These are phyloP conservation scores for Candida germanica DNA, from an alignment of 805 yeast species.

Conservation along the genomic window DNA sequence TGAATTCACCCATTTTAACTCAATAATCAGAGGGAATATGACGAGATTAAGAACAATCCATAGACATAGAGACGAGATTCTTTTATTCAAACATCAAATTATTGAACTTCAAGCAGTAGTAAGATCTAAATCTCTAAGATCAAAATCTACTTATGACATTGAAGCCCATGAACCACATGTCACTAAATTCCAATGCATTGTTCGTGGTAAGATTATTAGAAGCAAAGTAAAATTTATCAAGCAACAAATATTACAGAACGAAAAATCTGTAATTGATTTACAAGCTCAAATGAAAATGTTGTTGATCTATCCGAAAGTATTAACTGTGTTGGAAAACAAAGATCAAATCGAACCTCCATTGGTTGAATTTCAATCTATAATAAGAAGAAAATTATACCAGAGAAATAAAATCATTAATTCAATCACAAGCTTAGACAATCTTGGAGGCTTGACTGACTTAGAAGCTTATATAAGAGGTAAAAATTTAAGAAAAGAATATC, in stretches of 20 bases:
- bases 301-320: conserved; percentile 17
- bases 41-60: conserved; percentile 29
- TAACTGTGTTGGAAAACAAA: conserved; percentile 21
- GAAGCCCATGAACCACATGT: conserved; percentile 17
- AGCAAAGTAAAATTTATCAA: conserved; percentile 10
- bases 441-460: conserved; percentile 25
- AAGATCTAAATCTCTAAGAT: conserved; percentile 23
- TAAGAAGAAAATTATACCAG: conserved; percentile 23
- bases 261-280: conserved; percentile 24
- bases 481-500: conserved; percentile 24
- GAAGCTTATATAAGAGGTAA: conserved; percentile 41
- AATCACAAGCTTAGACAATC: conserved; percentile 17
- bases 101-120: conserved; percentile 40
- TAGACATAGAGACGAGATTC: conserved; percentile 33
- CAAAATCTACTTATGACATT: conserved; percentile 7
- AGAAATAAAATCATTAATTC: conserved; percentile 14
- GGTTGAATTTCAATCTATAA: conserved; percentile 27
- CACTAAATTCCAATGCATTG: conserved; percentile 37
- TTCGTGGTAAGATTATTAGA: conserved; percentile 41
- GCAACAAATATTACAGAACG: conserved; percentile 9
- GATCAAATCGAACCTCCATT: conserved; percentile 20
- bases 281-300: conserved; percentile 37
- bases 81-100: conserved; percentile 27
- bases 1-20: conserved; percentile 47
- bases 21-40: conserved; percentile 49